Percentiles rank a stretch among this genome's conserved stretches.
These are phyloP conservation scores for Panicum miliaceum DNA, from an alignment of 176 grass and related monocot genomes.

Conservation along the genomic window DNA sequence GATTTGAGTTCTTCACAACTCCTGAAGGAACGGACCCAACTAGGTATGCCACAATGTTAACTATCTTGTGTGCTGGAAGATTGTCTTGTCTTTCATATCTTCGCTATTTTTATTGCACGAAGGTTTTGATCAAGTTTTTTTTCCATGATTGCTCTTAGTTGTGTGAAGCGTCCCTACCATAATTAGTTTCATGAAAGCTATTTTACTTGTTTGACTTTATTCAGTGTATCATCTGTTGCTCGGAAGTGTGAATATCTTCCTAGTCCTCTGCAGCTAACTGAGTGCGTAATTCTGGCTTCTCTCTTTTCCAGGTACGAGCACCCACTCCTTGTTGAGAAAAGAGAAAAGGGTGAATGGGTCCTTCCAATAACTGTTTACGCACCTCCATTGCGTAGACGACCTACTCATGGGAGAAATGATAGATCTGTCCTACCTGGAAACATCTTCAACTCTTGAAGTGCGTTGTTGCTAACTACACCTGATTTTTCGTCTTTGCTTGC, in stretches of 20 bases:
- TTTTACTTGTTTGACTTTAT: conserved; percentile 3
- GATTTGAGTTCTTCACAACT: conserved; percentile 93
- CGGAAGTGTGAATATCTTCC: not conserved
- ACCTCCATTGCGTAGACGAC: conserved; percentile 69
- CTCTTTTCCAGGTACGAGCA: conserved; percentile 75
- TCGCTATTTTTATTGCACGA: not conserved
- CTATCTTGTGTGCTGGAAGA: not conserved
- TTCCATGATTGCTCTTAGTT: not conserved
- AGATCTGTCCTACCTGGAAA: conserved; percentile 66
- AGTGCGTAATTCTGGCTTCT: not conserved
- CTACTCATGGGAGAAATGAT: conserved; percentile 70
- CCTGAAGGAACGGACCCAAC: conserved; percentile 70
- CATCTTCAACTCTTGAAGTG: conserved; percentile 68
- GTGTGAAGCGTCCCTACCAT: not conserved
- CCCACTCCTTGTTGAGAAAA: conserved; percentile 83
- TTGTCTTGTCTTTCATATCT: not conserved
- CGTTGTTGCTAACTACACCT: not conserved
- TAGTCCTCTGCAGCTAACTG: conserved; percentile 18
- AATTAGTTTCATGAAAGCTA: not conserved
- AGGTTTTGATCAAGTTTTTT: not conserved
- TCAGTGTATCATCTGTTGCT: not conserved
- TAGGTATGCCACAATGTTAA: conserved; percentile 51
- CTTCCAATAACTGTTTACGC: conserved; percentile 86
- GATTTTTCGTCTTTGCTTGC: conserved; percentile 20
- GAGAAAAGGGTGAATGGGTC: conserved; percentile 96